Base-by-base conservation (phyloP, 441 rosid species). In the Mallotus repandus region DNA sequence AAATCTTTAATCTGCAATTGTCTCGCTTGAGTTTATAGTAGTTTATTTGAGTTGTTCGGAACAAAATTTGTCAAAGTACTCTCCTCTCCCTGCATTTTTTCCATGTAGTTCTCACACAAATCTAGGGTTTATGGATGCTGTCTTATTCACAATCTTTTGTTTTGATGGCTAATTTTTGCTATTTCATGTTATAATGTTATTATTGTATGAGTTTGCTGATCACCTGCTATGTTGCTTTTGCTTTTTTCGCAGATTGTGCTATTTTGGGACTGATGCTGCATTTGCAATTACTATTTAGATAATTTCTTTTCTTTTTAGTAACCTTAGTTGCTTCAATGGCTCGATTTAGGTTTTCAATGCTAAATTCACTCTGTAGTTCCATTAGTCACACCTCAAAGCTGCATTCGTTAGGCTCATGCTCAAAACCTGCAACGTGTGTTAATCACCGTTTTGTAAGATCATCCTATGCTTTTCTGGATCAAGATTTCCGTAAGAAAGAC, bases 281-380 rank as follows among this genome's bases (percentile, higher is more conserved):
- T 63, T 65, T 46, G 46, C 32, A 35, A 61, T 60, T 60, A 2
- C 2, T 45, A 60, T 29, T 46, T 55, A 22, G 72, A 48, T 64
- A 64, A 57, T 50, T 66, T 29, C 1, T 29, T 25, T 25, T 25
- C 29, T 25, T 29, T 29, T 2, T 29, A 29, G 2, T 29, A 29
- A 1, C 32, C 32, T 29, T 0, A 46, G 78, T 73, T 68, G 66
- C 35, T 66, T 13, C 45, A 19, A 87, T 87, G 91, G 81, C 84
- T 65, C 84, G 84, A 65, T 66, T 73, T 79, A 77, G 85, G 84
- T 68, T 79, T 76, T 79, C 82, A n/a, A 76, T 74, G 61, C 80
- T 86, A 56, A 86, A 73, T 58, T 81, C 86, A 55, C 70, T 85
- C 38, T 16, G 71, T 74, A 81, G 68, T 71, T 85, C 83, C 15